Percentiles rank a stretch among this genome's conserved stretches.
Evolutionary conservation across 306 rosid genomes (phyloP).

Genomic region (Cicer pinnatifidum): DNA sequence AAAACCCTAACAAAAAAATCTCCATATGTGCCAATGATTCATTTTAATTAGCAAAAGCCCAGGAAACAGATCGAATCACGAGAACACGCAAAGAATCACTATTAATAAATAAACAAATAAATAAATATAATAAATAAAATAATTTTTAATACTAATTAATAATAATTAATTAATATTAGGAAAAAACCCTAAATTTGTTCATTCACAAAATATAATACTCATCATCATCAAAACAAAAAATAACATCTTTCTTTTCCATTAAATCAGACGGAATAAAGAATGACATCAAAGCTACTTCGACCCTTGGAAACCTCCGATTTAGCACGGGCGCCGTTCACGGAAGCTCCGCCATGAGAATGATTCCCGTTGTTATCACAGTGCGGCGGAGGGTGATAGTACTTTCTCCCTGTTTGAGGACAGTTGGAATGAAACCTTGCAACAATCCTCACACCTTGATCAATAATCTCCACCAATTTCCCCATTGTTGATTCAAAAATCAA

Average conservation of each 20-base stretch:
- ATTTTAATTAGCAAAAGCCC: not conserved
- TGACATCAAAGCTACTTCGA: slow-evolving; percentile 46
- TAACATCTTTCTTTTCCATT: not conserved
- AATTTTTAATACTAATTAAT: not conserved
- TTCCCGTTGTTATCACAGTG: slow-evolving; percentile 38
- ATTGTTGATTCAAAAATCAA: not conserved
- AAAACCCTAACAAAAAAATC: not conserved
- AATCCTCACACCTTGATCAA: slow-evolving; percentile 63
- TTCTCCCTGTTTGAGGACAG: slow-evolving; percentile 71
- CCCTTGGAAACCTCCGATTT: slow-evolving; percentile 21
- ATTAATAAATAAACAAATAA: not conserved
- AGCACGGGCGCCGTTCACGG: slow-evolving; percentile 26
- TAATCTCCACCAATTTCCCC: slow-evolving; percentile 66
- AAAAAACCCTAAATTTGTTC: not conserved
- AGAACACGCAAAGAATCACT: slow-evolving; percentile 2
- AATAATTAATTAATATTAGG: not conserved
- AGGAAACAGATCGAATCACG: not conserved
- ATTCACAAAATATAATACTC: not conserved
- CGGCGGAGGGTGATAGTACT: slow-evolving; percentile 72
- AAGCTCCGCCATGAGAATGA: slow-evolving; percentile 30
- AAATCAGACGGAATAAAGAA: slow-evolving; percentile 64
- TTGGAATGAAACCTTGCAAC: slow-evolving; percentile 62
- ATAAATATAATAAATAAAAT: not conserved
- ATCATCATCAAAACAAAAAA: not conserved
- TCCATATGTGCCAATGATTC: not conserved